Evolutionary conservation across 768 basidiomycete species (phyloP).

Genomic region (Glaciozyma antarctica): DNA sequence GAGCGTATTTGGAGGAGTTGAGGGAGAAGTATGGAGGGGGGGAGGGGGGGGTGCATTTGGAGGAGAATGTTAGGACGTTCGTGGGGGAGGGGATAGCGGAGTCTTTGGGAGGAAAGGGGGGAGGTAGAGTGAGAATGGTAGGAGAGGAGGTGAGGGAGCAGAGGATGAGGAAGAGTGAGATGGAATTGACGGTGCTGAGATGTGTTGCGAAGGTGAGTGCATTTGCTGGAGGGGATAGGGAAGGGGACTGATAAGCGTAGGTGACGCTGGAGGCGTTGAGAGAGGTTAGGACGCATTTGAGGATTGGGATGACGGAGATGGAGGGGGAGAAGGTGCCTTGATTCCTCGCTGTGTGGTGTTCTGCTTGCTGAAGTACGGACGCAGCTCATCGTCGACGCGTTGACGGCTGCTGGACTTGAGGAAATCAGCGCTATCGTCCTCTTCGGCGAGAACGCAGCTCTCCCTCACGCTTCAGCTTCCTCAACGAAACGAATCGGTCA

Average conservation of each 20-base stretch:
- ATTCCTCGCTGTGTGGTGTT: background rate
- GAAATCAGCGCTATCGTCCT: constrained; percentile 14
- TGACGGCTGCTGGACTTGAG: constrained; percentile 13
- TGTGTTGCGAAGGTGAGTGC: constrained; percentile 15
- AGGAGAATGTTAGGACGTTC: constrained; percentile 20
- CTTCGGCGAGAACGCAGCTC: constrained; percentile 20
- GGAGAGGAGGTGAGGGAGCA: constrained; percentile 6
- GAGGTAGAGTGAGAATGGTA: constrained; percentile 1
- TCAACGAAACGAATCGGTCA: background rate
- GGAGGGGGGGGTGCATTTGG: constrained; percentile 8
- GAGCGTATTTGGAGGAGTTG: constrained; percentile 3
- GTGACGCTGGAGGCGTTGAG: constrained; percentile 10
- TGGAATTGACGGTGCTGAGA: background rate
- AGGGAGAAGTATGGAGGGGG: background rate
- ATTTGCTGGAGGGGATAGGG: background rate
- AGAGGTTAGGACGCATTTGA: constrained; percentile 6
- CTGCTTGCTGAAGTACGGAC: background rate
- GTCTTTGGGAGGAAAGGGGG: background rate
- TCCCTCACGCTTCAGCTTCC: constrained; percentile 15
- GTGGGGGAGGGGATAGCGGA: background rate
- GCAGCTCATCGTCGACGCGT: constrained; percentile 17
- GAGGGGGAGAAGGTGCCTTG: constrained; percentile 10
- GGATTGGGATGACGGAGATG: constrained; percentile 22
- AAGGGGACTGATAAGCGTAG: background rate
- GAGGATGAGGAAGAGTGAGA: constrained; percentile 13